A percentile compares a stretch with the other conserved stretches of the same genome.
phyloP scores from a whole-genome alignment of 208 protist genomes.

The Trypanosoma caninum region DNA sequence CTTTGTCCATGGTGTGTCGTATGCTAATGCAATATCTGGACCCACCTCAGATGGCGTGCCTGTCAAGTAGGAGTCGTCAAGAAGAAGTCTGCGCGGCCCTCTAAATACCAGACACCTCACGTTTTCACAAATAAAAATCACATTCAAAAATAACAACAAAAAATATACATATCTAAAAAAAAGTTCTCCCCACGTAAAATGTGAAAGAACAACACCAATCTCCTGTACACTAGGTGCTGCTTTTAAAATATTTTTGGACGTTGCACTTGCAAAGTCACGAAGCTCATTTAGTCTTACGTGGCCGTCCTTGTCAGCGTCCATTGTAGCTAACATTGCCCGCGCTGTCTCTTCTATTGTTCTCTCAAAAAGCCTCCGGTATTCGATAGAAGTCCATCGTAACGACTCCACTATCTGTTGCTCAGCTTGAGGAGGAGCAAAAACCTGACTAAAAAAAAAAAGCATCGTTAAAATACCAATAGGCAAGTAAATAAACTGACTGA shows the following conservation, averaged over 20 bases:
- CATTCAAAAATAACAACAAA: constrained; percentile 22
- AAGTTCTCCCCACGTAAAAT: constrained; percentile 20
- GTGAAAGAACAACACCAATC: constrained; percentile 7
- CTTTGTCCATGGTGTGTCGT: constrained; percentile 66
- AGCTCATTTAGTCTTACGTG: constrained; percentile 23
- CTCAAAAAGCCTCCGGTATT: constrained; percentile 8
- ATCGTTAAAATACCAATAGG: constrained; percentile 16
- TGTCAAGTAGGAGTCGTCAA: constrained; percentile 67
- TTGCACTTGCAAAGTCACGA: not conserved
- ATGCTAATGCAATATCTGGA: constrained; percentile 53
- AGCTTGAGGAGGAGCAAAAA: constrained; percentile 2
- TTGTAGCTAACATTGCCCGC: constrained; percentile 14
- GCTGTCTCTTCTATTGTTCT: constrained; percentile 11
- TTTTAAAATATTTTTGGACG: not conserved
- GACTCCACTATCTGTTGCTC: constrained; percentile 13
- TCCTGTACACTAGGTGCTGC: constrained; percentile 1
- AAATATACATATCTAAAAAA: constrained; percentile 19
- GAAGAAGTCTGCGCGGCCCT: constrained; percentile 35
- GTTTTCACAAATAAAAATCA: constrained; percentile 45
- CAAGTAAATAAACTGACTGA: constrained; percentile 17
- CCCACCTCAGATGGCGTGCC: constrained; percentile 44
- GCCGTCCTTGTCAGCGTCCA: constrained; percentile 31
- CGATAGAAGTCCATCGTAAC: not conserved
- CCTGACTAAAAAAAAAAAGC: constrained; percentile 8
- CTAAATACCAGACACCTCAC: constrained; percentile 30